Evolutionary conservation across 2,329 filamentous ascomycete species (phyloP).

Genomic region (Colletotrichum somersetense): DNA sequence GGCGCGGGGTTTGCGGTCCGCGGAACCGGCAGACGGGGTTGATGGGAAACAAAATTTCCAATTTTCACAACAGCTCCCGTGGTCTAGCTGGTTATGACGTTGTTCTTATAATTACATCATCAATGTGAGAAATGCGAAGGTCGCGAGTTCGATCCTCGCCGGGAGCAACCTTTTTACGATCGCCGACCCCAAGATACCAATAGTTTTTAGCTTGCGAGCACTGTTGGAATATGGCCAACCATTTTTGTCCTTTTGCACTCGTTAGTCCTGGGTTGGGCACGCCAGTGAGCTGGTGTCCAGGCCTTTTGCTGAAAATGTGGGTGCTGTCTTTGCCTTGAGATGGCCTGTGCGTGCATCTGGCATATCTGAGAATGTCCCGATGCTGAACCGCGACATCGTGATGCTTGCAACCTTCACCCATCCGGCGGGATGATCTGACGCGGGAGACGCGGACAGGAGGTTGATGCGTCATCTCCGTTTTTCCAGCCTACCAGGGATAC

Average conservation of each 20-base stretch:
- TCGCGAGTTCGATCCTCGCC: slow-evolving; percentile 51
- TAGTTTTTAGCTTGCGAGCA: not conserved
- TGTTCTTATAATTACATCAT: slow-evolving; percentile 49
- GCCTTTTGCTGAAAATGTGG: not conserved
- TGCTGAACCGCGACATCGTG: no score
- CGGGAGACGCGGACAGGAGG: not conserved
- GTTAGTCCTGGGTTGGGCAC: not conserved
- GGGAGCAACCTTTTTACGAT: slow-evolving; percentile 39
- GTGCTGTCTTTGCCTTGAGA: not conserved
- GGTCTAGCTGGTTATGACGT: slow-evolving; percentile 53
- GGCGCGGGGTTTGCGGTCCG: no score
- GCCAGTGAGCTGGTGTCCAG: not conserved
- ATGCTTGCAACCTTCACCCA: no score
- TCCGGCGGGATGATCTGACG: not conserved
- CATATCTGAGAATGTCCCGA: not conserved
- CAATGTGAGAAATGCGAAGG: slow-evolving; percentile 48
- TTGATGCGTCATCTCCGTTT: not conserved
- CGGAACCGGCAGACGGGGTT: not conserved
- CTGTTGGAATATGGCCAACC: not conserved
- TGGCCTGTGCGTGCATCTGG: not conserved
- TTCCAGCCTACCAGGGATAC: no score
- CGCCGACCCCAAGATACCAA: not conserved
- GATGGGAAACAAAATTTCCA: not conserved
- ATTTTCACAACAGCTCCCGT: slow-evolving; percentile 43
- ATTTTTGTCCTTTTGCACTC: not conserved